phyloP scores from a whole-genome alignment of 257 asterid genomes.

The Leptodermis oblonga region DNA sequence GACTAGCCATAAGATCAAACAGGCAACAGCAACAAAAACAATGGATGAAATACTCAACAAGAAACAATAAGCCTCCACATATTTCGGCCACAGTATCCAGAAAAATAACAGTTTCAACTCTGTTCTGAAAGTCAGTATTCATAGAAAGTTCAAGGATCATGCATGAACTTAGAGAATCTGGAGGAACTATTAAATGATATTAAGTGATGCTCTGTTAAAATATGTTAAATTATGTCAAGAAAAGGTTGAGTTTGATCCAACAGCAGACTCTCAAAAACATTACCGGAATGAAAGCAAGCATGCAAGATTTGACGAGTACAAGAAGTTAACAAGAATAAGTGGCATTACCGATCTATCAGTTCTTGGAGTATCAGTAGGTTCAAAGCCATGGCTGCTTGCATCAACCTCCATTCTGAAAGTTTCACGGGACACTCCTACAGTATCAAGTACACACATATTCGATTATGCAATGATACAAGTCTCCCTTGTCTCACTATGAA shows the following conservation, averaged over 20 bases:
- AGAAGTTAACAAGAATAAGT: neutral
- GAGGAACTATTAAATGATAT: neutral
- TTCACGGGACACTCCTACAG: slow-evolving; percentile 84
- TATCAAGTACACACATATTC: neutral
- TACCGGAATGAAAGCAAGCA: neutral
- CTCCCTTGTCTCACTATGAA: neutral
- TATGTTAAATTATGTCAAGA: too few relatives aligned
- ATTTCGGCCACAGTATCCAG: neutral
- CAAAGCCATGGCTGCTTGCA: slow-evolving; percentile 75
- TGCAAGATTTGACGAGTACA: neutral
- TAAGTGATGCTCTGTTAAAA: neutral
- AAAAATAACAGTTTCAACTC: neutral
- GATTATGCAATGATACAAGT: neutral
- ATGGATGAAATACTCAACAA: neutral
- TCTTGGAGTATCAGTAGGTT: slow-evolving; percentile 93
- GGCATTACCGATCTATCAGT: slow-evolving; percentile 88
- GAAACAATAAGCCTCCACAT: neutral
- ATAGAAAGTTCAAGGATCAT: neutral
- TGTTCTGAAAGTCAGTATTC: neutral
- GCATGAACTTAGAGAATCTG: slow-evolving; percentile 1
- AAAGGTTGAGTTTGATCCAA: neutral
- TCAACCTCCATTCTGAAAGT: slow-evolving; percentile 67
- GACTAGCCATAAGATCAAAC: too few relatives aligned
- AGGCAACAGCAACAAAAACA: neutral
- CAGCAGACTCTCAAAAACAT: neutral